Evolutionary conservation across 768 basidiomycete species (phyloP).

Genomic region (Auricularia sp.): DNA sequence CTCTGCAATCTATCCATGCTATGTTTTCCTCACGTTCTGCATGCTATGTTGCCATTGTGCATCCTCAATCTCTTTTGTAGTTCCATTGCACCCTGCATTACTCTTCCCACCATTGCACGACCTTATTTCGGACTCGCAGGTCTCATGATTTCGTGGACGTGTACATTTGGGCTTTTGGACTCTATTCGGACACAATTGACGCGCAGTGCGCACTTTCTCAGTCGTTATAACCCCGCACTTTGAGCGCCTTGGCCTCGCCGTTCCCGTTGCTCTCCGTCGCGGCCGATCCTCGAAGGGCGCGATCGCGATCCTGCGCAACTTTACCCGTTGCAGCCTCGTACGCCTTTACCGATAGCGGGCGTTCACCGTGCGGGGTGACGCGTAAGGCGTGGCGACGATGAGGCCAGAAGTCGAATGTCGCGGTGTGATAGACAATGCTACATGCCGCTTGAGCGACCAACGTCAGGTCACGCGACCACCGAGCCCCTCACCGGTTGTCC

Average conservation of each 20-base stretch:
- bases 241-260: neutral
- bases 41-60: no score
- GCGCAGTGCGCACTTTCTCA: neutral
- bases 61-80: no score
- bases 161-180: no score
- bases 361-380: slow-evolving; percentile 73
- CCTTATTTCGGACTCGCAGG: no score
- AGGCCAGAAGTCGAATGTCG: slow-evolving; percentile 78
- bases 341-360: slow-evolving; percentile 62
- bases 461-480: neutral
- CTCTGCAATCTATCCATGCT: no score
- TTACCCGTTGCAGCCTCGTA: slow-evolving; percentile 58
- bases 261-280: neutral
- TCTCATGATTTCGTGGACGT: no score
- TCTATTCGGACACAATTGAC: no score
- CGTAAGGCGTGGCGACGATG: slow-evolving; percentile 67
- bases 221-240: neutral
- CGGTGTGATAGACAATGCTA: slow-evolving; percentile 65
- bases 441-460: neutral
- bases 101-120: no score
- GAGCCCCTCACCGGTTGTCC: slow-evolving; percentile 61
- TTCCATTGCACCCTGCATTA: no score
- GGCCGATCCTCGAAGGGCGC: slow-evolving; percentile 15
- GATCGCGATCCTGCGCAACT: slow-evolving; percentile 47
- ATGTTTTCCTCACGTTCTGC: no score